Base-by-base conservation (phyloP, 2,329 filamentous ascomycete species). In the Reticulascus tulasneorum region DNA sequence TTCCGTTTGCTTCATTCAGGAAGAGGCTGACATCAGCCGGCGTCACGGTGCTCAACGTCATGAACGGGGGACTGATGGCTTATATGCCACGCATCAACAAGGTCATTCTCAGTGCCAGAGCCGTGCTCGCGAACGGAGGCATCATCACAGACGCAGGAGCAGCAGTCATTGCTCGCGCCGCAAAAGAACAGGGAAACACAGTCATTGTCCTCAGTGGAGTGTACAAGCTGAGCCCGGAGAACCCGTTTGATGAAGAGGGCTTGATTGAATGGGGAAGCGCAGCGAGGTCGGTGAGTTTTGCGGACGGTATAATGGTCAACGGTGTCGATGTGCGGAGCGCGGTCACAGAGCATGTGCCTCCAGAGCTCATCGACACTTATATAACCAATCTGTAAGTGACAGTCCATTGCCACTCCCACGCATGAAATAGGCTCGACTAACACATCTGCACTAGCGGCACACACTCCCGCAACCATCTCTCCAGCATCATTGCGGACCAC, bases 31-130 rank as follows among this genome's bases (percentile, higher is more conserved):
- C 77, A 5, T 76, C 82, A 2, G 78, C 82, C 23, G 90, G 90
- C 18, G 85, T 94, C 37, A 84, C 79, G 2, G 84, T 94, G 26
- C 85, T 96, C 49, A 76, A 86, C 42, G 82, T 97, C 37, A 81
- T 87, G 27, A 90, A 94, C 60, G 84, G 82, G 7, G 86, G 88
- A 9, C 76, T 94, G 35, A 94, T 90, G 66, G 89, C 90, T 1
- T 86, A 97, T 52, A 97, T 98, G 86, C 86, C 90, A 8, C 81
- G 85, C 42, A 87, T 96, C 50, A 94, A 91, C 71, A 96, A 96
- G 66, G 91, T 98, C 43, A 86, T 98, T 31, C 71, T 98, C 7
- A 84, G 86, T 10, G 91, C 91, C 6, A 84, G 90, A 53, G 84
- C 86, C 4, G 86, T 98, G 19, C 79, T 94, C 29, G 86, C 87